A percentile compares a stretch with the other conserved stretches of the same genome.
Conservation (phyloP, 192 early-diverging fungal species). For the Polychytrium aggregatum region DNA sequence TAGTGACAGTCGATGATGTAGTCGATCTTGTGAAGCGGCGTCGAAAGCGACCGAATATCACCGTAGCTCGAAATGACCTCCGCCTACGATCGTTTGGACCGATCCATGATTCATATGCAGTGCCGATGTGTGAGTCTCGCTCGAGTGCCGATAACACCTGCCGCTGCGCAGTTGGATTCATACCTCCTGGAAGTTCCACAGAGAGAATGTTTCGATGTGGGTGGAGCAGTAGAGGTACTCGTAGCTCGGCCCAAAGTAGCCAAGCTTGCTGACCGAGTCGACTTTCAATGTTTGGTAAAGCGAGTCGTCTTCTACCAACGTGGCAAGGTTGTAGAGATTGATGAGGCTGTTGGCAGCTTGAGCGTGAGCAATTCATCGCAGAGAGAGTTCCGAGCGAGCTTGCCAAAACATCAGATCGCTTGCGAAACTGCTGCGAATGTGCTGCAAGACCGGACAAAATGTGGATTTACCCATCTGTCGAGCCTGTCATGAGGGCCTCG, state of each 20-base stretch:
- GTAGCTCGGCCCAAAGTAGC: slow-evolving; percentile 82
- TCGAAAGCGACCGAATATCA: slow-evolving; percentile 55
- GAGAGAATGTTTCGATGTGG: slow-evolving; percentile 82
- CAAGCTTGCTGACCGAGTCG: slow-evolving; percentile 70
- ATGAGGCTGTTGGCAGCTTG: slow-evolving; percentile 14
- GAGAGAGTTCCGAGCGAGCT: background rate
- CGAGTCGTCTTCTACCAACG: slow-evolving; percentile 79
- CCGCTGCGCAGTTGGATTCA: no score
- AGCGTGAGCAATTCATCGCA: background rate
- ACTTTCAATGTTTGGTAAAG: slow-evolving; percentile 71
- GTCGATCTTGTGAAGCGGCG: slow-evolving; percentile 35
- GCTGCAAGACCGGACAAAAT: background rate
- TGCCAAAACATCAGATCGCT: background rate
- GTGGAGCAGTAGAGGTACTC: slow-evolving; percentile 83
- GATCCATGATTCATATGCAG: no score
- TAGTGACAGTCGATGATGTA: slow-evolving; percentile 80
- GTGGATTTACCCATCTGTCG: slow-evolving; percentile 23
- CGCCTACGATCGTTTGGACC: slow-evolving; percentile 3
- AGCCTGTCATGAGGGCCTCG: slow-evolving; percentile 24
- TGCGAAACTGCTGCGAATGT: background rate
- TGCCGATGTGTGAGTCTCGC: no score
- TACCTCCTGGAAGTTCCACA: slow-evolving; percentile 59
- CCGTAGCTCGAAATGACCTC: slow-evolving; percentile 49
- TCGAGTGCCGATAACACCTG: no score
- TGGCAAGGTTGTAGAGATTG: slow-evolving; percentile 64